These are phyloP conservation scores for Melaleuca alternifolia DNA, from an alignment of 345 rosid species.

Conservation along the genomic window DNA sequence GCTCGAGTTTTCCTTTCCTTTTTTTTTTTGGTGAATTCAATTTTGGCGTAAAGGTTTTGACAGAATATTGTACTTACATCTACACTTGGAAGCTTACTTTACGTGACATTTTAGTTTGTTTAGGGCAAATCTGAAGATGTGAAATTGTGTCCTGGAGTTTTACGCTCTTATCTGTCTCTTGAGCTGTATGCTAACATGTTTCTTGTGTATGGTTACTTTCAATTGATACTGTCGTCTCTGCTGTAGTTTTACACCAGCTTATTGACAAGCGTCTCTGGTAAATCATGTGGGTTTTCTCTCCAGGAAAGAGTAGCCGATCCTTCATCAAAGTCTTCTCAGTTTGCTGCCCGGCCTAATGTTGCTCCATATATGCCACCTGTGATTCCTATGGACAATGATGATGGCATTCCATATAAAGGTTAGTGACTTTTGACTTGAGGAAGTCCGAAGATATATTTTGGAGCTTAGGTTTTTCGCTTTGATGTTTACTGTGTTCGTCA, in stretches of 20 bases:
- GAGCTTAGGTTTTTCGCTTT: neutral
- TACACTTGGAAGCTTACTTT: neutral
- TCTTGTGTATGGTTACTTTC: neutral
- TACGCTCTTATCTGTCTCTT: neutral
- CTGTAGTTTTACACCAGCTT: neutral
- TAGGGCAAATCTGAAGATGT: neutral
- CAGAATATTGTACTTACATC: neutral
- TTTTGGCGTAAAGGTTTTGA: neutral
- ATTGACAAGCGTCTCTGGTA: neutral
- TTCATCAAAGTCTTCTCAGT: slow-evolving; percentile 24
- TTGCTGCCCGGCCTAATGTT: slow-evolving; percentile 20
- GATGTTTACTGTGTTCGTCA: neutral
- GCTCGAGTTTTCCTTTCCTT: neutral
- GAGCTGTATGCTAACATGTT: neutral
- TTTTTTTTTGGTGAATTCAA: neutral
- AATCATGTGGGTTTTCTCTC: slow-evolving; percentile 2
- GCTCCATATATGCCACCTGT: slow-evolving; percentile 25
- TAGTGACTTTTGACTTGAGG: neutral
- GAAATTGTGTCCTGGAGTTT: neutral
- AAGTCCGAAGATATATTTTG: neutral
- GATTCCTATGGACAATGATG: slow-evolving; percentile 33
- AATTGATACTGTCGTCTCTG: neutral
- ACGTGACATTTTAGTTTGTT: neutral
- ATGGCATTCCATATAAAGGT: slow-evolving; percentile 37
- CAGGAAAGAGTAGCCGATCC: slow-evolving; percentile 51